Base-by-base conservation (phyloP, 1,284 basidiomycete genomes). In the Lentinus polychrous region DNA sequence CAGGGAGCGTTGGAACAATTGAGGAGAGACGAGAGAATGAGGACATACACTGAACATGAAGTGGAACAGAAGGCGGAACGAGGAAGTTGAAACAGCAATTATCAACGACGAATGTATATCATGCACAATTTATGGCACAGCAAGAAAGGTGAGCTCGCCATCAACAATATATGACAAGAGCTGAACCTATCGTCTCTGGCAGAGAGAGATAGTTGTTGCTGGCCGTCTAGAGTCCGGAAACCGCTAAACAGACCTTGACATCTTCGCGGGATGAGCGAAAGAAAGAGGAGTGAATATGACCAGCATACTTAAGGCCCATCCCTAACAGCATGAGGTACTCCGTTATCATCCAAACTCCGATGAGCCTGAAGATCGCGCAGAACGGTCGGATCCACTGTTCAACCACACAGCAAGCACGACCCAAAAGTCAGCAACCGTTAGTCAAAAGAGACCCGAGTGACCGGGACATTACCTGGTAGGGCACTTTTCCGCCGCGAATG, bases 311-410 rank as follows among this genome's bases (percentile, higher is more conserved):
- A 48, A 11, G 46, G 38, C 20, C 39, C 38, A 39, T 42, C 46
- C 11, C 23, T 31, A 35, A 46, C 10, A 15, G 37, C 24, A n/a
- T 42, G 46, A 20, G 37, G 37, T 15, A 48, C 35, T 17, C 38
- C 46, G 17, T 42, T 35, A 48, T 86, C 83, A 47, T 91, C 89
- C 55, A 91, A 74, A 69, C 83, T 92, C 66, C 84, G 75, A 64
- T 91, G 89, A 18, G 85, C 84, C 68, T 94, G 89, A 45, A 95
- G 73, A 70, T 94, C 92, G 36, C 86, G 83, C 59, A 94, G 72
- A 31, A 94, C 92, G 33, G 81, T 80, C 1, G 92, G 91, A 66
- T 95, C 92, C 57, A 94, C 88, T 85, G 66, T 53, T 53, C 47
- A 44, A 50, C 42, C 42, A 49, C 46, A 46, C 41, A 41, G 27